A percentile compares a stretch with the other conserved stretches of the same genome.
Conservation (phyloP, 1,284 basidiomycete species). For the Rhodotorula sp. region DNA sequence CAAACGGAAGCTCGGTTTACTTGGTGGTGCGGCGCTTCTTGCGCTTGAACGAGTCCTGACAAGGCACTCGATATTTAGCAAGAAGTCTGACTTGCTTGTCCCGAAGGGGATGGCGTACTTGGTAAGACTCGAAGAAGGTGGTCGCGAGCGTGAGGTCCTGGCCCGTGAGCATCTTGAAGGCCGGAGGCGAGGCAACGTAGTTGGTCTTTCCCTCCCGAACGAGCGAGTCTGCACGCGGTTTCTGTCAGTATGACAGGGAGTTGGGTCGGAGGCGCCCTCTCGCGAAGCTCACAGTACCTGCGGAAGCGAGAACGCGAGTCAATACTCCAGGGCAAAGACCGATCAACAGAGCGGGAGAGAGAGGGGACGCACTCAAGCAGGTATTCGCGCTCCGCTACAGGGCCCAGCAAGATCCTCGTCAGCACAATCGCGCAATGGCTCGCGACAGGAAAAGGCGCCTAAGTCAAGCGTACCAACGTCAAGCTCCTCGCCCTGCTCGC, state of each 20-base stretch:
- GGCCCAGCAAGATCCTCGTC: too few relatives aligned
- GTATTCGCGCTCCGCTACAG: constrained; percentile 4
- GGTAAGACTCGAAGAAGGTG: constrained; percentile 9
- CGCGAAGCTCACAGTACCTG: neutral
- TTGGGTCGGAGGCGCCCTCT: too few relatives aligned
- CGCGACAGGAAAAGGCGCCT: too few relatives aligned
- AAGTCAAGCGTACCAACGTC: constrained; percentile 1
- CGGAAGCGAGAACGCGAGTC: neutral
- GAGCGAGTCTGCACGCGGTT: constrained; percentile 2
- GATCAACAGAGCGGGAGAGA: neutral
- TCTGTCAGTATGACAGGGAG: neutral
- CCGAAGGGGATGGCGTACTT: too few relatives aligned
- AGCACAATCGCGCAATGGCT: too few relatives aligned
- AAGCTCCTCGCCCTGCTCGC: constrained; percentile 3
- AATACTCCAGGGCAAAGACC: too few relatives aligned
- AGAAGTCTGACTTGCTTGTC: too few relatives aligned
- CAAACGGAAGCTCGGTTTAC: neutral
- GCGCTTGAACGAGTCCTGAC: constrained; percentile 13
- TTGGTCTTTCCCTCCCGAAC: constrained; percentile 11
- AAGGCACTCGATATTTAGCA: too few relatives aligned
- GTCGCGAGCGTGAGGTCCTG: constrained; percentile 2
- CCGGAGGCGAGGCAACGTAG: constrained; percentile 8
- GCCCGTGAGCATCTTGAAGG: constrained; percentile 11
- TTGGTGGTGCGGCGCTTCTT: constrained; percentile 13
- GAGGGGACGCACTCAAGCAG: constrained; percentile 14